Conservation (phyloP, 208 protist genomes). For the Sergeia podlipaevii region DNA sequence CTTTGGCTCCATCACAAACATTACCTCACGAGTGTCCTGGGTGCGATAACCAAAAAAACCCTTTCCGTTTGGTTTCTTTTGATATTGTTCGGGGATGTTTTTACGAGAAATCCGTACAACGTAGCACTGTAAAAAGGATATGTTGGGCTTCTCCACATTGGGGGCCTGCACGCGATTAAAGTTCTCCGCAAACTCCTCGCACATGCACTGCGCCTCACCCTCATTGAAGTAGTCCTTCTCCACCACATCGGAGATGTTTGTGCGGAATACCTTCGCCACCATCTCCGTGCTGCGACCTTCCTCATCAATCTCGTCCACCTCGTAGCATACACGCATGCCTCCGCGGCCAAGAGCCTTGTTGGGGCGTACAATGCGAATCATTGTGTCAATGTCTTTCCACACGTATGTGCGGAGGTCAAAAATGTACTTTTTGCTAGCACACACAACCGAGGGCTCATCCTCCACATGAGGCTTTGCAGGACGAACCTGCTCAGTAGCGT, state of each 20-base stretch:
- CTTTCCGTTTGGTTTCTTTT: no score
- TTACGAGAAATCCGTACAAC: conserved; percentile 23
- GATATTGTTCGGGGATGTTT: conserved; percentile 20
- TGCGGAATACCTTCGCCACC: conserved; percentile 56
- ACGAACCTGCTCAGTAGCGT: no score
- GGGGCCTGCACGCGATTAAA: conserved; percentile 23
- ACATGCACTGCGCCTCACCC: conserved; percentile 38
- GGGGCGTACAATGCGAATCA: conserved; percentile 29
- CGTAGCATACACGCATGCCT: conserved; percentile 57
- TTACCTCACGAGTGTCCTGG: conserved; percentile 27
- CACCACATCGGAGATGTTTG: conserved; percentile 23
- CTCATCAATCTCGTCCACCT: conserved; percentile 39
- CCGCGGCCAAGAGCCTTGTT: conserved; percentile 25
- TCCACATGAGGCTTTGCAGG: no score
- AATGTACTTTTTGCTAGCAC: conserved; percentile 11
- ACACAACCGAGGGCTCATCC: conserved; percentile 14
- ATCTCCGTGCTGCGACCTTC: conserved; percentile 16
- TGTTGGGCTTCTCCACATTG: conserved; percentile 4
- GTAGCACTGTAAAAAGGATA: conserved; percentile 44
- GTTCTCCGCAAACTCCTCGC: conserved; percentile 34
- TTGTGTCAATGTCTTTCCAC: conserved; percentile 17
- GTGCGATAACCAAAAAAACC: conserved; percentile 39
- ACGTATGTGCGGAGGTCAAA: conserved; percentile 5
- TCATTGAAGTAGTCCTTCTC: conserved; percentile 50
- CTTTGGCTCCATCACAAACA: conserved; percentile 58